phyloP scores from a whole-genome alignment of 1,284 basidiomycete species.

The Trichosporon asahii region DNA sequence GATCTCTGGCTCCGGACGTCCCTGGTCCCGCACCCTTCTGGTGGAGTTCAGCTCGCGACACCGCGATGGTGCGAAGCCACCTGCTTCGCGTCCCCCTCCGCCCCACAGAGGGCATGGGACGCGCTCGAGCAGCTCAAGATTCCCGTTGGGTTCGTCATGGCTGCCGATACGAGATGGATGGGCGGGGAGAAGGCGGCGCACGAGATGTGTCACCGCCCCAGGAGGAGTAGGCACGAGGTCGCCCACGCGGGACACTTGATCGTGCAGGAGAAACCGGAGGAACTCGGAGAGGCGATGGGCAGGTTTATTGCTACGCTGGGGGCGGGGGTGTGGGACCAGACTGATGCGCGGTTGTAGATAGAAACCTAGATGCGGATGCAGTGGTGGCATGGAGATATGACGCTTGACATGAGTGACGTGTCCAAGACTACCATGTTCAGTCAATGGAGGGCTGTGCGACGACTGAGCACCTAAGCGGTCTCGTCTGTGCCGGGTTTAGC shows the following conservation, averaged over 20 bases:
- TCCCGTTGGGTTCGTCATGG: constrained; percentile 41
- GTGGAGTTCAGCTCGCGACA: constrained; percentile 35
- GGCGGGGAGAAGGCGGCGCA: constrained; percentile 21
- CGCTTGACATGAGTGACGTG: too few relatives aligned
- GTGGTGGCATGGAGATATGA: too few relatives aligned
- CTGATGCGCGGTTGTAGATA: neutral
- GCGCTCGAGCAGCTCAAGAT: constrained; percentile 32
- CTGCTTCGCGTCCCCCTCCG: constrained; percentile 34
- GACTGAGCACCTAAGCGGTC: too few relatives aligned
- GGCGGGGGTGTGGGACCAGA: constrained; percentile 15
- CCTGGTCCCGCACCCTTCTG: constrained; percentile 50
- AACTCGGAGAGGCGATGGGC: constrained; percentile 34
- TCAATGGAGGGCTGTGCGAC: too few relatives aligned
- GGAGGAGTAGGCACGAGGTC: constrained; percentile 33
- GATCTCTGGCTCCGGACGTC: constrained; percentile 63
- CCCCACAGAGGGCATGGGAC: constrained; percentile 39
- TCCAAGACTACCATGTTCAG: too few relatives aligned
- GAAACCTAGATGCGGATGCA: neutral
- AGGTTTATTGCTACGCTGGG: constrained; percentile 32
- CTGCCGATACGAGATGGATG: constrained; percentile 30
- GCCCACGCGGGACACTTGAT: constrained; percentile 37
- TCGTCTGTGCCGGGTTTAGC: too few relatives aligned
- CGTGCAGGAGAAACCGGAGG: constrained; percentile 42
- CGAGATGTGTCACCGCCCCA: constrained; percentile 38
- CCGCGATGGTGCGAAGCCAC: constrained; percentile 40